Conservation (phyloP, 1,284 basidiomycete genomes). For the Moesziomyces sp. region DNA sequence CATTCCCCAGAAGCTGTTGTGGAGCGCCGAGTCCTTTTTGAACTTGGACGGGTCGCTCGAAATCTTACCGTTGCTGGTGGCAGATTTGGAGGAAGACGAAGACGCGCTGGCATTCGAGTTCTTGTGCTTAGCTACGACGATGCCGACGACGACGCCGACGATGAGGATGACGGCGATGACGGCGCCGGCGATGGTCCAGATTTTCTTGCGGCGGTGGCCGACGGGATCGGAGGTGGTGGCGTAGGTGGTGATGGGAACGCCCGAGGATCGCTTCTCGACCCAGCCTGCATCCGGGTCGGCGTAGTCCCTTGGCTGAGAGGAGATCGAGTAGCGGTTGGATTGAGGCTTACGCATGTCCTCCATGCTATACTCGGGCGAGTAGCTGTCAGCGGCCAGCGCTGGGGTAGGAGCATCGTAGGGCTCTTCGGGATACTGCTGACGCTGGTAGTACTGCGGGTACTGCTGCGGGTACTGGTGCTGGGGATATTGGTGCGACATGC, state of each 20-base stretch:
- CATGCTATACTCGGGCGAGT: constrained; percentile 40
- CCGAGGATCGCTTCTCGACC: constrained; percentile 30
- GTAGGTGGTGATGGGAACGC: constrained; percentile 9
- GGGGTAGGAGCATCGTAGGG: constrained; percentile 31
- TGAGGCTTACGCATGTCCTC: constrained; percentile 34
- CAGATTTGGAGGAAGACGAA: constrained; percentile 8
- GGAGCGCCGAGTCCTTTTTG: constrained; percentile 26
- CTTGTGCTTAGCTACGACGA: constrained; percentile 30
- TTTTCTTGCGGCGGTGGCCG: constrained; percentile 17
- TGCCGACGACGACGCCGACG: constrained; percentile 29
- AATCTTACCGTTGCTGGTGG: constrained; percentile 11
- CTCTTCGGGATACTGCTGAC: constrained; percentile 21
- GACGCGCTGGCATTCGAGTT: constrained; percentile 10
- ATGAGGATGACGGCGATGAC: constrained; percentile 22
- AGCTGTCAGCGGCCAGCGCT: constrained; percentile 36
- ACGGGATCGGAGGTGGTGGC: not conserved
- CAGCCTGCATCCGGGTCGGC: constrained; percentile 42
- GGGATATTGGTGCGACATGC: constrained; percentile 1
- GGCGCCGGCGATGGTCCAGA: constrained; percentile 26
- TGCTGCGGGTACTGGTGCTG: constrained; percentile 6
- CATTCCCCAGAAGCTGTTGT: constrained; percentile 44
- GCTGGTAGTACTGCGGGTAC: constrained; percentile 22
- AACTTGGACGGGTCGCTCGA: constrained; percentile 41
- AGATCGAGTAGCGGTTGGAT: constrained; percentile 19
- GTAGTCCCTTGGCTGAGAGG: constrained; percentile 16